Percentiles rank a stretch among this genome's conserved stretches.
phyloP scores from a whole-genome alignment of 257 asterid species.

The Fraxinus quadrangulata region DNA sequence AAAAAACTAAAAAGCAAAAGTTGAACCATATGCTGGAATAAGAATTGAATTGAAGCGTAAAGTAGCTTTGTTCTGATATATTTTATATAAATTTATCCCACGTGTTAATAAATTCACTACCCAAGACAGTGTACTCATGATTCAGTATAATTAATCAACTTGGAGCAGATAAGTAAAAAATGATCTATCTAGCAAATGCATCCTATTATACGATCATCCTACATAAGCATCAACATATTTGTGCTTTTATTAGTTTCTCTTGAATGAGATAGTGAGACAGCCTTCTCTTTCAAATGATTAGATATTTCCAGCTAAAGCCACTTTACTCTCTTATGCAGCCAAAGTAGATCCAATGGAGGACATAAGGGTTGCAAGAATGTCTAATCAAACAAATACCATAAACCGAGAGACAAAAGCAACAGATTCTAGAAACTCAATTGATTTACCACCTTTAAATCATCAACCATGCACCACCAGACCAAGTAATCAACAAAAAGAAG shows the following conservation, averaged over 20 bases:
- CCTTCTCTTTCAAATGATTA: background rate
- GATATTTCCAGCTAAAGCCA: background rate
- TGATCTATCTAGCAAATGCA: background rate
- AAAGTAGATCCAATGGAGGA: background rate
- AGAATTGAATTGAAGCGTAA: background rate
- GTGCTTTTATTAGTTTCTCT: background rate
- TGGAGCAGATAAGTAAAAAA: background rate
- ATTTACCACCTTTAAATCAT: background rate
- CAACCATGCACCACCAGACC: slow-evolving; percentile 5
- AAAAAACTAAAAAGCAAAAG: background rate
- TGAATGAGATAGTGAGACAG: background rate
- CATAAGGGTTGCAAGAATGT: background rate
- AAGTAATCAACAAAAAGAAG: slow-evolving; percentile 12
- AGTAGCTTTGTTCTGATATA: background rate
- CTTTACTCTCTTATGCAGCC: background rate
- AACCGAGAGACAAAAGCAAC: background rate
- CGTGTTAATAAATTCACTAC: background rate
- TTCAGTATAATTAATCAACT: background rate
- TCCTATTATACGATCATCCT: background rate
- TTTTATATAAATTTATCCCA: background rate
- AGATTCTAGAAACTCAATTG: background rate
- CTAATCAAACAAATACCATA: background rate
- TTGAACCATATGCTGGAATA: background rate
- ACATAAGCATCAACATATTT: background rate
- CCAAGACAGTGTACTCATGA: background rate